Percentiles rank a stretch among this genome's conserved stretches.
phyloP scores from a whole-genome alignment of 257 asterid genomes.

The Solanum bulbocastanum region DNA sequence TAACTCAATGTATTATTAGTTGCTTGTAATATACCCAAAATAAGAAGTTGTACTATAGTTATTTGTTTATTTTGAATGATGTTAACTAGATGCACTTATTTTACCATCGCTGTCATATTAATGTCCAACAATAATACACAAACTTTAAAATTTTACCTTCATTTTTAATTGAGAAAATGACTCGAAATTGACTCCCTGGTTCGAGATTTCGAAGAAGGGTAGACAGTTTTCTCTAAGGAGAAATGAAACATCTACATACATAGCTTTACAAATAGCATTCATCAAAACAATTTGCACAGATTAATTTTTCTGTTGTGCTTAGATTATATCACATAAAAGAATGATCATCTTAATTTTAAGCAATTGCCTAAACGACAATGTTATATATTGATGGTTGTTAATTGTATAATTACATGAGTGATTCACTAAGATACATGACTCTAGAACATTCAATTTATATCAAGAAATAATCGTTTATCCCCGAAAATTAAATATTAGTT shows the following conservation, averaged over 20 bases:
- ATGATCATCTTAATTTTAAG: not conserved
- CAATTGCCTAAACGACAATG: not conserved
- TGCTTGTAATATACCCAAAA: not conserved
- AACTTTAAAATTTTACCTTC: too few species aligned
- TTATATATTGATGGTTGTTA: not conserved
- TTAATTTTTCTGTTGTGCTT: not conserved
- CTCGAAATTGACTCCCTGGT: not conserved
- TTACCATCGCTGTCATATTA: too few species aligned
- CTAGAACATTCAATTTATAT: not conserved
- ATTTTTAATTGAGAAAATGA: not conserved
- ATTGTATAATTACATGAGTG: not conserved
- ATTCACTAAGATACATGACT: not conserved
- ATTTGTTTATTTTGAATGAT: too few species aligned
- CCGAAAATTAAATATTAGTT: too few species aligned
- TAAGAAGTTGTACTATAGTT: not conserved
- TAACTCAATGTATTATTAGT: not conserved
- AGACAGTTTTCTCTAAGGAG: not conserved
- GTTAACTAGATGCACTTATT: not conserved
- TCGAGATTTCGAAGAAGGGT: not conserved
- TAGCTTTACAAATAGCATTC: not conserved
- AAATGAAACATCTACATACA: not conserved
- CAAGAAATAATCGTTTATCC: not conserved
- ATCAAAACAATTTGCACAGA: not conserved
- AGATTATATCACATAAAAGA: not conserved
- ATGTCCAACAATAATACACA: too few species aligned